Evolutionary conservation across 202 grass and related monocot species (phyloP).

Genomic region (Cymbopogon flexuosus): DNA sequence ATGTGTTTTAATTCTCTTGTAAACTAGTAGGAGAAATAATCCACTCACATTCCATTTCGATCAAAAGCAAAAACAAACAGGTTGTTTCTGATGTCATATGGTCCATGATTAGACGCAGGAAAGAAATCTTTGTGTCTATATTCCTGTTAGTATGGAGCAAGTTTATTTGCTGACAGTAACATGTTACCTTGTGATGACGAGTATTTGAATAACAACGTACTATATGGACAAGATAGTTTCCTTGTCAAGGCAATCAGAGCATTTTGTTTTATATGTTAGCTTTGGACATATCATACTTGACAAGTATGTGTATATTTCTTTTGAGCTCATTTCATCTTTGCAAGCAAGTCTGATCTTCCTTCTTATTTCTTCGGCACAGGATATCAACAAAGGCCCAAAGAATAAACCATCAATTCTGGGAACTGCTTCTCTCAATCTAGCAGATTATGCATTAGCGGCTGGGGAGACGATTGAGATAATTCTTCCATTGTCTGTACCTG

Average conservation of each 20-base stretch:
- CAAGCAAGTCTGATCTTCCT: constrained; percentile 12
- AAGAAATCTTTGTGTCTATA: not conserved
- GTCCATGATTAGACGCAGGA: not conserved
- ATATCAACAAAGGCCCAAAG: constrained; percentile 52
- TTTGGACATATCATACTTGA: not conserved
- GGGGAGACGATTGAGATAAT: constrained; percentile 66
- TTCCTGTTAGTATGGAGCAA: constrained; percentile 13
- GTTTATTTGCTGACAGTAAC: constrained; percentile 20
- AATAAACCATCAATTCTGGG: constrained; percentile 79
- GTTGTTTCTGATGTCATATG: constrained; percentile 7
- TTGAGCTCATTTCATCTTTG: not conserved
- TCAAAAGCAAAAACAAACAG: not conserved
- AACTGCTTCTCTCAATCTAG: constrained; percentile 58
- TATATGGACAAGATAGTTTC: constrained; percentile 1
- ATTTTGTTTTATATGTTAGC: not conserved
- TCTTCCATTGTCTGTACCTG: constrained; percentile 49
- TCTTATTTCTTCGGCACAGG: constrained; percentile 14
- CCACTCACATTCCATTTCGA: not conserved
- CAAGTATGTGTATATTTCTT: not conserved
- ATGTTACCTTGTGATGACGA: constrained; percentile 12
- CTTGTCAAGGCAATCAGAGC: constrained; percentile 8
- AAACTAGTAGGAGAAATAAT: not conserved
- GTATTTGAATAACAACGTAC: not conserved
- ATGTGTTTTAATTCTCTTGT: not conserved
- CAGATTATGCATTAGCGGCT: constrained; percentile 57